Percentiles rank a stretch among this genome's conserved stretches.
These are phyloP conservation scores for Lasiosphaeria miniovina DNA, from an alignment of 495 filamentous ascomycete genomes.

Conservation along the genomic window DNA sequence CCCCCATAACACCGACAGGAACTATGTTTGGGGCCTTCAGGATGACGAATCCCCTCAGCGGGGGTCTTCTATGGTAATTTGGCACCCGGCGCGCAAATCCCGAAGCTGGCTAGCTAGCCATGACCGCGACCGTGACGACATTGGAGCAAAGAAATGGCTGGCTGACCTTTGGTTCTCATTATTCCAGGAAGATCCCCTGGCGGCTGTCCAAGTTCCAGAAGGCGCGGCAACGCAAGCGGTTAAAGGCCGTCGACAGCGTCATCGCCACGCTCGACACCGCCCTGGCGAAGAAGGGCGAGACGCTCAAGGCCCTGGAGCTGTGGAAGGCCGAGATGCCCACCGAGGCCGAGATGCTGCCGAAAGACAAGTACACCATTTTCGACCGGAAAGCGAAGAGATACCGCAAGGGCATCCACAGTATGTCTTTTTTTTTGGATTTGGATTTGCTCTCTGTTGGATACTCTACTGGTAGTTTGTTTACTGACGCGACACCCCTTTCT, in stretches of 20 bases:
- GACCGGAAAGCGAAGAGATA: slow-evolving; percentile 94
- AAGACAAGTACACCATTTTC: slow-evolving; percentile 98
- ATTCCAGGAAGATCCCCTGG: slow-evolving; percentile 91
- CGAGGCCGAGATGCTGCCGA: slow-evolving; percentile 92
- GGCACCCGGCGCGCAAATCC: no score
- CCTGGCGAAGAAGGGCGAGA: slow-evolving; percentile 65
- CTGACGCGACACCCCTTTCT: neutral
- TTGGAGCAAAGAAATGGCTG: neutral
- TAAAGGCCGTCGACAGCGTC: slow-evolving; percentile 80
- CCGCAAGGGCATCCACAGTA: slow-evolving; percentile 95
- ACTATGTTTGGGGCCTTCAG: slow-evolving; percentile 80
- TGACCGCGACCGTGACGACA: neutral
- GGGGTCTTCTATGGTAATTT: slow-evolving; percentile 79
- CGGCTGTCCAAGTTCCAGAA: slow-evolving; percentile 89
- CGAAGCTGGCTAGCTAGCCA: neutral
- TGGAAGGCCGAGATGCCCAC: slow-evolving; percentile 96
- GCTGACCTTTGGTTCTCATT: neutral
- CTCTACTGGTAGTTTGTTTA: neutral
- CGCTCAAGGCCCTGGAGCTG: slow-evolving; percentile 67
- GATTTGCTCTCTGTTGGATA: neutral
- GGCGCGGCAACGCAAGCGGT: slow-evolving; percentile 78
- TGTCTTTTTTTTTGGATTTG: slow-evolving; percentile 36
- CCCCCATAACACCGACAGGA: slow-evolving; percentile 10
- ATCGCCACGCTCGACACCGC: slow-evolving; percentile 74
- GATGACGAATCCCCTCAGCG: slow-evolving; percentile 67